Conservation (phyloP, 176 grass and related monocot species). For the Musa acuminata region DNA sequence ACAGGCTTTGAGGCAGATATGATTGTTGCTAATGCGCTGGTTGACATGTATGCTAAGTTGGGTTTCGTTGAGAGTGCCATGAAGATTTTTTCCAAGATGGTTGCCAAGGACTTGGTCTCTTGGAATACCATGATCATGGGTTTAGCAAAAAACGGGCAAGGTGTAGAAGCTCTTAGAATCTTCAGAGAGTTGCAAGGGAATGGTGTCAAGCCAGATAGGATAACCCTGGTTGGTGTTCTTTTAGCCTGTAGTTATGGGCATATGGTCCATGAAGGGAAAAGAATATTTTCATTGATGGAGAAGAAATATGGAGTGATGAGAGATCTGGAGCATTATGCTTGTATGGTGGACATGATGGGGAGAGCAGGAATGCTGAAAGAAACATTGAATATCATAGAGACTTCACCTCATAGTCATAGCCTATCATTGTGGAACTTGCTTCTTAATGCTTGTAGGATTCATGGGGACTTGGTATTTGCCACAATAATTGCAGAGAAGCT, state of each 20-base stretch:
- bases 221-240: constrained; percentile 62
- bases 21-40: constrained; percentile 50
- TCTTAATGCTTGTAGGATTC: constrained; percentile 62
- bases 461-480: constrained; percentile 35
- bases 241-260: constrained; percentile 50
- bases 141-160: constrained; percentile 62
- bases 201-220: constrained; percentile 52
- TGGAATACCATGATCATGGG: constrained; percentile 83
- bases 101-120: constrained; percentile 52
- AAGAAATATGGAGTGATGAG: constrained; percentile 40
- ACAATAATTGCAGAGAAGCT: constrained; percentile 58
- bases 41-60: constrained; percentile 86
- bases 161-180: constrained; percentile 52
- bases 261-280: constrained; percentile 39
- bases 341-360: constrained; percentile 59
- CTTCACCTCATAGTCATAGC: constrained; percentile 29
- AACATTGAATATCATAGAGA: constrained; percentile 44
- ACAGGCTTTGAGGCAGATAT: constrained; percentile 52
- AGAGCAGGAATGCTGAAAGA: constrained; percentile 54
- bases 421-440: constrained; percentile 37
- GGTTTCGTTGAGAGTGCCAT: constrained; percentile 40
- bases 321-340: constrained; percentile 46
- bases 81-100: constrained; percentile 37
- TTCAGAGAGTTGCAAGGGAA: constrained; percentile 43
- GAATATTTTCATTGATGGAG: constrained; percentile 50